Evolutionary conservation across 345 rosid genomes (phyloP), one percentile per base, ranked within the genome.

Genomic region (Orychophragmus violaceus): DNA sequence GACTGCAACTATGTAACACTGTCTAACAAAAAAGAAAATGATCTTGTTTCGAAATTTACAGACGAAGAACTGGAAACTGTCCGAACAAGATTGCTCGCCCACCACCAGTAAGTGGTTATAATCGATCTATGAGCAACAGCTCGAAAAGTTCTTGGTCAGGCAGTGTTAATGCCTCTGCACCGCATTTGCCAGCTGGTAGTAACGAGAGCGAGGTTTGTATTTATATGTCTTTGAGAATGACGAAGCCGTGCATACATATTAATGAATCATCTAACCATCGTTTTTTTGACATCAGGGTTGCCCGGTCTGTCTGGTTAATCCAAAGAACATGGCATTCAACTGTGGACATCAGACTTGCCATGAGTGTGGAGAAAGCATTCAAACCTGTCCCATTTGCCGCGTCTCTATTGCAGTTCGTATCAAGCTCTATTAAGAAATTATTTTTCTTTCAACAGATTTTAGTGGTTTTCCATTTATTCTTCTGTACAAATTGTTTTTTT

Each of bases 281-380:
- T 51, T 25, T 46, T 16, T 33, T 2, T 58, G 50, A 35, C 19
- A 8, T 33, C 83, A 91, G 97, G 29, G 70, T 69, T 91, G 96
- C 59, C 87, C 91, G 55, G 77, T 91, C 62, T 91, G 96, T 72
- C 76, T 88, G 54, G 59, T 75, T 30, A 84, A 77, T 76, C 66
- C 69, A 39, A 87, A 85, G 65, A 76, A 84, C 78, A 81, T 87
- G 96, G 90, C 96, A 66, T 88, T 91, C 46, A 88, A 87, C 42
- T 88, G 97, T 37, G 94, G 97, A 12, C 97, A 91, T 74, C 96
- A 83, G 85, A 86, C 91, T 21, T 90, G 95, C 79, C 76, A 83
- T 48, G 79, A 72, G 17, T 90, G 97, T 69, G 95, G 93, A 60
- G 81, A 90, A 72, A 81, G 73, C 70, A 86, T 88, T 33, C 61